Base-by-base conservation (phyloP, 805 yeast genomes). In the Candida ficus region DNA sequence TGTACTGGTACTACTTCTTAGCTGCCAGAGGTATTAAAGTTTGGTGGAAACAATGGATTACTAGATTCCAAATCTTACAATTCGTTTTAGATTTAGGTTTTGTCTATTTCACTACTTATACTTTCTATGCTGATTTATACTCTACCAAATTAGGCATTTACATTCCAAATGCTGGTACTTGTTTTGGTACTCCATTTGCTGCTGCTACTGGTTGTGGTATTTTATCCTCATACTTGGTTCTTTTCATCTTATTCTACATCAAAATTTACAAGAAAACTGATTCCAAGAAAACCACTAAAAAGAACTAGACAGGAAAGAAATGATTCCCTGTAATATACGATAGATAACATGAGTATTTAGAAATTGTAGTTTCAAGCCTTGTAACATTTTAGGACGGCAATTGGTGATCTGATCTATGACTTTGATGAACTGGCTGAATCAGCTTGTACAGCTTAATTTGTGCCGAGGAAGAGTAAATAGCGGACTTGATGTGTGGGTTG, bases 41-140 rank as follows among this genome's bases (percentile, higher is more conserved):
- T 40, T 90, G 97, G 97, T 91, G 99, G 99, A 91, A 93, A 70
- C 95, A 90, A 71, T 91, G 96, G 96, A 96, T 91, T 52, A 91
- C 99, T 42, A 76, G 95, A 50, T 81, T 87, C 73, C 99, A 91
- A 72, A 91, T 91, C 67, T 70, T 86, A 57, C 99, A 91, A 70
- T 91, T 91, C 61, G 68, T 91, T 52, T 73, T 91, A 58, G 99
- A 91, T 65, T 76, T 91, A 59, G 78, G 73, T 32, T 90, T 91
- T 62, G 95, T 93, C 49, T 93, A 89, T 73, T 89, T 86, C 64
- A 96, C 96, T 38, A 83, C 95, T 41, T 91, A 87, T 68, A 83
- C 96, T 48, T 89, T 83, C 69, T 88, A 85, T 61, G 90, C 93
- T 29, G 70, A 71, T 61, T 74, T 71, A 45, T 88, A 80, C 71